Percentiles rank a stretch among this genome's conserved stretches.
Conservation (phyloP, 1,139 yeast species). For the Blastobotrys capitulatus region DNA sequence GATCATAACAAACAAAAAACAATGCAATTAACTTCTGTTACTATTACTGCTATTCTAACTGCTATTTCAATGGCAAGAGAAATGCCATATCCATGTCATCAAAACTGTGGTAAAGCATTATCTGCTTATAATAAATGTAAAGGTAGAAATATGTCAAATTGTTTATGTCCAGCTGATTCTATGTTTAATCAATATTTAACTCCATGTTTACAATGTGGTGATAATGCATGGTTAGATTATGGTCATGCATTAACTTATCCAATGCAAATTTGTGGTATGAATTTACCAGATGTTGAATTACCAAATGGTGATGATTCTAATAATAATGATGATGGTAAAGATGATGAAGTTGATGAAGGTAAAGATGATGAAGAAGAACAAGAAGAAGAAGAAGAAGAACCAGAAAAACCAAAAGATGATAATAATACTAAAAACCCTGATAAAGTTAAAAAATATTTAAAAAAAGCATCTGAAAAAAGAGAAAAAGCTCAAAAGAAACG, state of each 20-base stretch:
- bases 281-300: neutral
- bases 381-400: no score
- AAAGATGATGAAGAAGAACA: neutral
- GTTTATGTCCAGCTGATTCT: slow-evolving; percentile 1
- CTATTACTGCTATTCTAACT: neutral
- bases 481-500: neutral
- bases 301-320: neutral
- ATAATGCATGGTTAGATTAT: neutral
- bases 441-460: neutral
- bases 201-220: slow-evolving; percentile 7
- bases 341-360: neutral
- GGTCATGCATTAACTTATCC: slow-evolving; percentile 1
- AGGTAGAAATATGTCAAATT: neutral
- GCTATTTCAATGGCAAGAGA: neutral
- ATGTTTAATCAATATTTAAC: neutral
- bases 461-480: neutral
- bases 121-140: slow-evolving; percentile 8
- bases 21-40: slow-evolving; percentile 12
- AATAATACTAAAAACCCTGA: neutral
- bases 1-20: neutral
- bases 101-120: slow-evolving; percentile 11
- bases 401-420: no score
- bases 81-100: slow-evolving; percentile 10
- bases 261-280: neutral
- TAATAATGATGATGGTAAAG: neutral